Conservation (phyloP, 768 basidiomycete species). For the Amanita thiersii region DNA sequence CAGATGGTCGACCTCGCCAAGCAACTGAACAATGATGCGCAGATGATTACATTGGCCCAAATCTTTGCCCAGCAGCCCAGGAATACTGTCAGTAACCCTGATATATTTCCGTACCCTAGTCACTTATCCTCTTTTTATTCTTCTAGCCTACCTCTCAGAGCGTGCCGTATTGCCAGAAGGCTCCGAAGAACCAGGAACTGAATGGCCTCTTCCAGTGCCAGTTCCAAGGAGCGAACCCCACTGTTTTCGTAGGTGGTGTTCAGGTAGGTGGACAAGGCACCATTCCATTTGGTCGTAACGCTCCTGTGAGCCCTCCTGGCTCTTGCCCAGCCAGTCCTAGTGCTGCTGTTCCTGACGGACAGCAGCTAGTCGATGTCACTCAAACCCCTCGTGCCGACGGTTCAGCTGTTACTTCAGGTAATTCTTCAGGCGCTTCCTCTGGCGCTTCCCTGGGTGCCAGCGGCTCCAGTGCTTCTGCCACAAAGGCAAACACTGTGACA, state of each 20-base stretch:
- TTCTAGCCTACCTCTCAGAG: slow-evolving; percentile 32
- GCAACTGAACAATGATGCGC: slow-evolving; percentile 31
- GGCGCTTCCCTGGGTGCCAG: no score
- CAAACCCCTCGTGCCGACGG: slow-evolving; percentile 24
- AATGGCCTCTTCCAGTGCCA: slow-evolving; percentile 54
- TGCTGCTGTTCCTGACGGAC: slow-evolving; percentile 42
- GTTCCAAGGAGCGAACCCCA: slow-evolving; percentile 36
- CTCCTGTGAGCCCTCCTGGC: slow-evolving; percentile 34
- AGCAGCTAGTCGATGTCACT: slow-evolving; percentile 29
- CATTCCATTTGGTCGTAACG: slow-evolving; percentile 39
- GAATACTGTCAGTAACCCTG: slow-evolving; percentile 32
- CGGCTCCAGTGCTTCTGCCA: slow-evolving; percentile 12
- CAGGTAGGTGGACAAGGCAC: slow-evolving; percentile 38
- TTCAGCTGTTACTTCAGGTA: slow-evolving; percentile 8
- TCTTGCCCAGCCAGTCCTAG: slow-evolving; percentile 40
- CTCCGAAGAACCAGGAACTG: slow-evolving; percentile 43
- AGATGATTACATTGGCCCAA: slow-evolving; percentile 44
- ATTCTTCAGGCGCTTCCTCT: slow-evolving; percentile 1
- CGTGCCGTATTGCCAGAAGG: slow-evolving; percentile 46
- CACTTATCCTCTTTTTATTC: neutral
- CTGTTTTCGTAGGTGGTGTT: slow-evolving; percentile 35
- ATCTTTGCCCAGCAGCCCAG: slow-evolving; percentile 52
- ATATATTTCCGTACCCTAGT: neutral
- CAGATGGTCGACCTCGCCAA: slow-evolving; percentile 38
- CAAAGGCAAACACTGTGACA: slow-evolving; percentile 9